Evolutionary conservation across 2,329 filamentous ascomycete genomes (phyloP).

Genomic region (Pezicula rhizophila): DNA sequence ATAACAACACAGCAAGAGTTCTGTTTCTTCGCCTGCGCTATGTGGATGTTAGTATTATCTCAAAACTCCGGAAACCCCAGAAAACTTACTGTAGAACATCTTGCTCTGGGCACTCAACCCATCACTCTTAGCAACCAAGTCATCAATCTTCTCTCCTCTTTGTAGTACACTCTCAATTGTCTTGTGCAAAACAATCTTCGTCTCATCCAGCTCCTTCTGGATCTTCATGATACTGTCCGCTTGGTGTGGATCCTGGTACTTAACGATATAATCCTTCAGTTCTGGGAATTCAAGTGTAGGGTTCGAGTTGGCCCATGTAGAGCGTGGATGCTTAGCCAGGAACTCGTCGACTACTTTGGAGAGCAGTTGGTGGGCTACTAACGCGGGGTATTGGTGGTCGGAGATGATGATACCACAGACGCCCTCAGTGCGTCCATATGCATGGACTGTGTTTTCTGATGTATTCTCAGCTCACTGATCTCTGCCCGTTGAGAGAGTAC

Average conservation of each 20-base stretch:
- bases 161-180: slow-evolving; percentile 86
- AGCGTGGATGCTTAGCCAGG: slow-evolving; percentile 65
- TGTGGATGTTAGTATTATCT: slow-evolving; percentile 6
- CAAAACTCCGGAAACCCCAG: neutral
- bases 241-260: slow-evolving; percentile 66
- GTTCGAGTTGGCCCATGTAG: slow-evolving; percentile 54
- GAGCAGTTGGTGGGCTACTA: slow-evolving; percentile 81
- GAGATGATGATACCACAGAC: slow-evolving; percentile 73
- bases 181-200: slow-evolving; percentile 95
- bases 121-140: slow-evolving; percentile 87
- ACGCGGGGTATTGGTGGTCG: slow-evolving; percentile 66
- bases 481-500: slow-evolving; percentile 13
- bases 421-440: slow-evolving; percentile 69
- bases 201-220: slow-evolving; percentile 94
- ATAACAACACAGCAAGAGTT: slow-evolving; percentile 71
- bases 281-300: slow-evolving; percentile 59
- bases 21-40: slow-evolving; percentile 69
- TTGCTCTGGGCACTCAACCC: slow-evolving; percentile 87
- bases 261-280: slow-evolving; percentile 70
- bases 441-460: slow-evolving; percentile 65
- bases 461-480: slow-evolving; percentile 11
- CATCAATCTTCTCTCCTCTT: slow-evolving; percentile 94
- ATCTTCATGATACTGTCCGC: slow-evolving; percentile 94
- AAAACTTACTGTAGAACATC: slow-evolving; percentile 81
- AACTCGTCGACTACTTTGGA: slow-evolving; percentile 88